Evolutionary conservation across 208 protist species (phyloP), one percentile per base, ranked within the genome.

Genomic region (Strigomonas culicis): DNA sequence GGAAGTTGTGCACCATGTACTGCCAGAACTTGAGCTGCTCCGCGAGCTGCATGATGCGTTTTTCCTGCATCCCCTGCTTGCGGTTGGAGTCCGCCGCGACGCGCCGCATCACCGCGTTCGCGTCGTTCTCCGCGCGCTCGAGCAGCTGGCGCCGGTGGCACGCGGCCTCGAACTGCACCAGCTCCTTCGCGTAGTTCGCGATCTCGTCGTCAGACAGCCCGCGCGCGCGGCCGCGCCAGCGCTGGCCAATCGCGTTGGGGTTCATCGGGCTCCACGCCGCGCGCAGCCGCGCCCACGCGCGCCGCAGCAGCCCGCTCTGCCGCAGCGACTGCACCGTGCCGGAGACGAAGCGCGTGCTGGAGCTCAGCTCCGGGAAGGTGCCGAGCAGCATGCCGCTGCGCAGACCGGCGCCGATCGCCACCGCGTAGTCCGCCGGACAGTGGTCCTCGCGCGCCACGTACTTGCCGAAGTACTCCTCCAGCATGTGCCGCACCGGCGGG

Each of bases 1-100:
- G 90, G 60, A 95, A 95, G 77, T 95, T 93, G 65, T 93, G 90
- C 24, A 95, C 90, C 86, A 95, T 93, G 73, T 95, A 95, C 70
- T 95, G 90, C 87, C 90, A 95, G 50, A 95, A 95, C 62, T 95
- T 95, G 31, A 95, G 77, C 77, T 95, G 90, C 72, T 95, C 90
- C 43, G 74, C 75, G 17, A 95, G 77, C 70, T 95, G 86, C 50
- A 75, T 62, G 51, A 95, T 81, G 51, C 84, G 83, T 50, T 81
- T 77, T 72, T 95, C 90, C 64, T 95, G 90, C 90, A 95, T 95
- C 43, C 90, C 90, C 63, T 95, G 90, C 66, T 86, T 80, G 19
- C 79, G 75, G 70, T 87, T 91, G 2, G 84, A 86, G 67, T 95
- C 86, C 27, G 79, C 75, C 36, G 83, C 66, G n/a, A 95, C 86